Conservation (phyloP, 768 basidiomycete species). For the Mycena metata region DNA sequence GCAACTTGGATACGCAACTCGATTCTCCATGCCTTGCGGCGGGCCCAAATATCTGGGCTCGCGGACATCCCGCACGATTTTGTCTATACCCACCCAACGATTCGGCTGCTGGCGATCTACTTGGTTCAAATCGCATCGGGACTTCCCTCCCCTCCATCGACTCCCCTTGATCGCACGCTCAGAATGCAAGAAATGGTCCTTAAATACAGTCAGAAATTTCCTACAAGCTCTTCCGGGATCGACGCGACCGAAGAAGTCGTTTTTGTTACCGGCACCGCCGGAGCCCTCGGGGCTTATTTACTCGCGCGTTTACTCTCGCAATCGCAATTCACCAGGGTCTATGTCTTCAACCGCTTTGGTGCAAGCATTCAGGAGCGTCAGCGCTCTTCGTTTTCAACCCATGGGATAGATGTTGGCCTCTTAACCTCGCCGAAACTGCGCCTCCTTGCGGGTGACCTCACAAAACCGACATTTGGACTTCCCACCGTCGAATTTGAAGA, state of each 20-base stretch:
- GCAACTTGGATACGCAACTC: slow-evolving; percentile 54
- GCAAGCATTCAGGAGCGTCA: neutral
- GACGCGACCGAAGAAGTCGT: slow-evolving; percentile 26
- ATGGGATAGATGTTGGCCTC: neutral
- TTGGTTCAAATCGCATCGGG: slow-evolving; percentile 19
- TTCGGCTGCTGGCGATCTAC: slow-evolving; percentile 35
- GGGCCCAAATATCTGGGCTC: slow-evolving; percentile 34
- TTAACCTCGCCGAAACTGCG: neutral
- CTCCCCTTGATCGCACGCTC: neutral
- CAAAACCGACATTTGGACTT: neutral
- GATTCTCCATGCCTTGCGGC: slow-evolving; percentile 41
- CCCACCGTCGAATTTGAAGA: neutral
- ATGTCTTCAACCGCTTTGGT: slow-evolving; percentile 44
- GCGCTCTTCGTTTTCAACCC: neutral
- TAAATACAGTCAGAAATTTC: slow-evolving; percentile 30
- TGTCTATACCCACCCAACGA: neutral
- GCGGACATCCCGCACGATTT: slow-evolving; percentile 17
- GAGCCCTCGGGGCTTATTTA: slow-evolving; percentile 48
- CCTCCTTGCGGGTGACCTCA: neutral
- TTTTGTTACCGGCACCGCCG: slow-evolving; percentile 53
- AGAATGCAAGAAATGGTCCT: slow-evolving; percentile 39
- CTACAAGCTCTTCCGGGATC: neutral
- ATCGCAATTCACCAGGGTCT: slow-evolving; percentile 41
- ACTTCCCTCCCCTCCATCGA: neutral
- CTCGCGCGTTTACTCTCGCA: slow-evolving; percentile 43